phyloP scores from a whole-genome alignment of 1,139 yeast species.

The Eremothecium coryli region DNA sequence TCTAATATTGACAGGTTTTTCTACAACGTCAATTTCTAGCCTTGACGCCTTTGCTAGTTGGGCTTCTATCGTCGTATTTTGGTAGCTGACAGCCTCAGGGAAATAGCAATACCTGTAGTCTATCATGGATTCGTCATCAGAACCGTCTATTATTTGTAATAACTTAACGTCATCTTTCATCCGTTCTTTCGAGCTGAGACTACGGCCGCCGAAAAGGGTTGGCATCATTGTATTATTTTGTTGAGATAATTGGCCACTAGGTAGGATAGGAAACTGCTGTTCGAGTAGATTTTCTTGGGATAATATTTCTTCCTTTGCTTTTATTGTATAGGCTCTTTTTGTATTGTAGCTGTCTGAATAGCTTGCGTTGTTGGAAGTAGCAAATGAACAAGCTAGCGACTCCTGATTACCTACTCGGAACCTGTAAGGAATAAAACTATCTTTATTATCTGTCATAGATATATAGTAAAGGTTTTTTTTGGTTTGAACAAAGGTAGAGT shows the following conservation, averaged over 20 bases:
- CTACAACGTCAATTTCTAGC: constrained; percentile 1
- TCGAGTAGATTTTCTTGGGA: too few relatives aligned
- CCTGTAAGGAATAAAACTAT: neutral
- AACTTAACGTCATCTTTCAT: constrained; percentile 2
- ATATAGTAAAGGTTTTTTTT: too few relatives aligned
- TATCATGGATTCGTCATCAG: constrained; percentile 5
- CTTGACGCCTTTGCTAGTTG: constrained; percentile 1
- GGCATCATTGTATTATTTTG: too few relatives aligned
- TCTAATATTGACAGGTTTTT: too few relatives aligned
- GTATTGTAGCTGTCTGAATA: neutral
- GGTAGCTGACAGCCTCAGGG: neutral
- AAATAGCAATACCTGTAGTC: constrained; percentile 2
- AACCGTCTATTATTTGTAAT: constrained; percentile 2
- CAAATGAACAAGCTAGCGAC: neutral
- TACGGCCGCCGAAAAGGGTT: too few relatives aligned
- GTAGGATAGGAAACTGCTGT: too few relatives aligned
- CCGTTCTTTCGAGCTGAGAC: constrained; percentile 1
- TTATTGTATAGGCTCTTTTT: too few relatives aligned
- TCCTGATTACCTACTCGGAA: neutral
- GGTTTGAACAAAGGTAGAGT: too few relatives aligned
- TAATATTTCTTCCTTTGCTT: too few relatives aligned
- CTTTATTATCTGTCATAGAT: constrained; percentile 3
- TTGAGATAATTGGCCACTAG: too few relatives aligned
- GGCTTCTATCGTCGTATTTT: constrained; percentile 1
- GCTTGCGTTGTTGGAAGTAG: too few relatives aligned